These are phyloP conservation scores for Ramaria rubella DNA, from an alignment of 768 basidiomycete genomes.

Conservation along the genomic window DNA sequence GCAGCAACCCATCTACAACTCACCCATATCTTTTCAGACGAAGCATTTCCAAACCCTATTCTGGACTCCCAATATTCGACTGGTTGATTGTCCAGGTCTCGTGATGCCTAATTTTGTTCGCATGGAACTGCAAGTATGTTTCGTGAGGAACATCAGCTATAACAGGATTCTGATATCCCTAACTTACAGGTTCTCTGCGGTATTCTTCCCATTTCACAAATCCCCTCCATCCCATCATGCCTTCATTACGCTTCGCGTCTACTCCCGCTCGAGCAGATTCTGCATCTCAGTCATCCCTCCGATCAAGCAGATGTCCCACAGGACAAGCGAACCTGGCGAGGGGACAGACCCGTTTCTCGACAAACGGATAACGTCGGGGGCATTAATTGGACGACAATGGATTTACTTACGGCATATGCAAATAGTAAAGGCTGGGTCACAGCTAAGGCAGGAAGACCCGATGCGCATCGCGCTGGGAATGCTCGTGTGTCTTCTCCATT, in stretches of 20 bases:
- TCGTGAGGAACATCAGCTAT: background rate
- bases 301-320: conserved; percentile 25
- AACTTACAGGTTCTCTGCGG: conserved; percentile 53
- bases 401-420: conserved; percentile 75
- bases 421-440: conserved; percentile 77
- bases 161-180: background rate
- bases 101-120: conserved; percentile 82
- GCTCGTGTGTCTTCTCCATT: conserved; percentile 50
- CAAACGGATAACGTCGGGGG: conserved; percentile 11
- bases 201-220: conserved; percentile 71
- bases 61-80: conserved; percentile 77
- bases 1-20: conserved; percentile 21
- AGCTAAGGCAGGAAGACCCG: conserved; percentile 85
- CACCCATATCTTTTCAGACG: conserved; percentile 40
- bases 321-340: conserved; percentile 79
- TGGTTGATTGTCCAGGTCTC: conserved; percentile 94
- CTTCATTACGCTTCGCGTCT: conserved; percentile 60
- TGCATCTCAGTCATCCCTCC: conserved; percentile 51
- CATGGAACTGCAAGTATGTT: conserved; percentile 71
- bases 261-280: conserved; percentile 72
- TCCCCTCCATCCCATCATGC: conserved; percentile 80
- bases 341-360: conserved; percentile 24
- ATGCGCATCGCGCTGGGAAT: conserved; percentile 85
- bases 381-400: conserved; percentile 74
- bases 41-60: conserved; percentile 95